Conservation (phyloP, 2,329 filamentous ascomycete species). For the Aspergillus costaricaensis region DNA sequence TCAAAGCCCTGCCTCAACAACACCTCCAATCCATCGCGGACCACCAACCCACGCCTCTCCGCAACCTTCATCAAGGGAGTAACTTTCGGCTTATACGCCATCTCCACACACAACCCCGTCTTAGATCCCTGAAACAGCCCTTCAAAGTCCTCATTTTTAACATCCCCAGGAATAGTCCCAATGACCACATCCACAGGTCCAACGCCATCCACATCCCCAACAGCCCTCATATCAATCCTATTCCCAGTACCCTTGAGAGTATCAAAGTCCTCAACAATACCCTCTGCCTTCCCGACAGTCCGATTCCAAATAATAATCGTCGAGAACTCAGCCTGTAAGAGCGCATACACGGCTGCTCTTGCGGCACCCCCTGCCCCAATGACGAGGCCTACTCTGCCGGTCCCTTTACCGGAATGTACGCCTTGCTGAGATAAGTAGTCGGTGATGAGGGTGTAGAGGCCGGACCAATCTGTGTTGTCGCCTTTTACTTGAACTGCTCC, state of each 20-base stretch:
- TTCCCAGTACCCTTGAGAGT: not conserved
- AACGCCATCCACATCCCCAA: not conserved
- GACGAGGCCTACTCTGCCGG: not conserved
- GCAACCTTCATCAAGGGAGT: not conserved
- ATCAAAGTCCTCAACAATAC: not conserved
- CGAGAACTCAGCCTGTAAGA: not conserved
- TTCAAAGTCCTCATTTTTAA: not conserved
- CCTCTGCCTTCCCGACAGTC: not conserved
- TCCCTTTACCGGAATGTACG: not conserved
- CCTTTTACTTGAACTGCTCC: not conserved
- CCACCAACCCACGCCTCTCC: not conserved
- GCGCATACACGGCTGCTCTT: not conserved
- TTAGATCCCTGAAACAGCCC: not conserved
- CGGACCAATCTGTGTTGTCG: not conserved
- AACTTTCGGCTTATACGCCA: not conserved
- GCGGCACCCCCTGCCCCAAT: not conserved
- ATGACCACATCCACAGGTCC: not conserved
- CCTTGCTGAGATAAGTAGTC: not conserved
- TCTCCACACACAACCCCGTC: not conserved
- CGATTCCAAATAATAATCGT: not conserved
- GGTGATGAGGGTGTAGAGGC: not conserved
- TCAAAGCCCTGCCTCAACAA: conserved; percentile 1
- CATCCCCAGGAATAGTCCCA: not conserved
- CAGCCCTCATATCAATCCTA: not conserved
- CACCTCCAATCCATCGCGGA: conserved; percentile 1